Conservation (phyloP, 2,329 filamentous ascomycete species). For the Colletotrichum spaethianum region DNA sequence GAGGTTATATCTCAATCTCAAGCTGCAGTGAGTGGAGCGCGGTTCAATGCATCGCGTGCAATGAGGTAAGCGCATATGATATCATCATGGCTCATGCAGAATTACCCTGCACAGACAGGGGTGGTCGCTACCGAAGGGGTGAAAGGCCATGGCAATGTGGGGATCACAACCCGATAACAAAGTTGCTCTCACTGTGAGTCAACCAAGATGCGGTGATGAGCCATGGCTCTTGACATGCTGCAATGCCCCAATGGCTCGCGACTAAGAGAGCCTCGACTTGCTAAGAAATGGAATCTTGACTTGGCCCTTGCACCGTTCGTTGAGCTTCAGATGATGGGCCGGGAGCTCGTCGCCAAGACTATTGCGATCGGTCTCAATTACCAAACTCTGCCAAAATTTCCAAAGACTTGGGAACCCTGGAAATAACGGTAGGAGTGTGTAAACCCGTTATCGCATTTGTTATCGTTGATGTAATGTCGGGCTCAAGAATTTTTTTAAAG, state of each 20-base stretch:
- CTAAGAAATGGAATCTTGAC: neutral
- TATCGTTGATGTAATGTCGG: too few species aligned
- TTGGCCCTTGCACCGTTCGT: neutral
- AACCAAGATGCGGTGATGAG: neutral
- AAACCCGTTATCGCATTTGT: too few species aligned
- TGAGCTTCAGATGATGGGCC: slow-evolving; percentile 24
- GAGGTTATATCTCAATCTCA: neutral
- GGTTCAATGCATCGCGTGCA: neutral
- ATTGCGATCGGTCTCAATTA: neutral
- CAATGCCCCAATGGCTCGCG: neutral
- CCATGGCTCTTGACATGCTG: neutral
- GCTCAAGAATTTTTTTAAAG: too few species aligned
- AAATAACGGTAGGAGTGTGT: too few species aligned
- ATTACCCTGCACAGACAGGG: neutral
- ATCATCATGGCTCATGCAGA: neutral
- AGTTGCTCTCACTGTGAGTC: neutral
- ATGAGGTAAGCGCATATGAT: neutral
- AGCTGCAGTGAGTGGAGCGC: neutral
- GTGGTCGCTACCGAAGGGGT: neutral
- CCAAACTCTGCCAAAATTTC: neutral
- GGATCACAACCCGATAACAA: neutral
- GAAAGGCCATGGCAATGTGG: neutral
- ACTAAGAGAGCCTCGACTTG: neutral
- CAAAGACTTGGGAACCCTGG: neutral
- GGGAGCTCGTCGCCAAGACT: neutral